phyloP scores from a whole-genome alignment of 176 grass and related monocot genomes.

The Ananas comosus region DNA sequence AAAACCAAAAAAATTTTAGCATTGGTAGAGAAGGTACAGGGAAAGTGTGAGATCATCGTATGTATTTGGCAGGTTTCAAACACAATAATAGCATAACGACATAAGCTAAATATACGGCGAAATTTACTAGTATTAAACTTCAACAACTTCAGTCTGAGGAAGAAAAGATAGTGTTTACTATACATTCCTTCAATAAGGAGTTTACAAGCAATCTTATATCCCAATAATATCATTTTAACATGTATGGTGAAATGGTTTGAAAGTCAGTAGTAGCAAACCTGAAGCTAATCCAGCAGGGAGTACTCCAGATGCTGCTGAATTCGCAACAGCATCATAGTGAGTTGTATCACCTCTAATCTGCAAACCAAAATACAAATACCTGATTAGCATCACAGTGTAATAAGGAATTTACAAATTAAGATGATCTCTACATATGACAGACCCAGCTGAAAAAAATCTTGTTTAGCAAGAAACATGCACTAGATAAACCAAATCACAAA shows the following conservation, averaged over 20 bases:
- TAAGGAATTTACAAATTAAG: background rate
- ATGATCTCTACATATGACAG: background rate
- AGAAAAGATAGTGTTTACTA: too few species aligned
- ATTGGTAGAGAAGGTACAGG: background rate
- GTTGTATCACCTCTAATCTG: slow-evolving; percentile 96
- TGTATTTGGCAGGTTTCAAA: background rate
- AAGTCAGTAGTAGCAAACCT: slow-evolving; percentile 22
- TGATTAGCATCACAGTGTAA: background rate
- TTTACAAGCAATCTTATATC: background rate
- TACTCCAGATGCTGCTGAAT: slow-evolving; percentile 87
- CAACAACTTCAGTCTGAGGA: too few species aligned
- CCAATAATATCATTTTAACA: slow-evolving; percentile 13
- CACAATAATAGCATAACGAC: background rate
- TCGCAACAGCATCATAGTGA: slow-evolving; percentile 96
- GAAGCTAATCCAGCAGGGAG: slow-evolving; percentile 70
- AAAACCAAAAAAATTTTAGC: background rate
- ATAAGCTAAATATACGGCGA: background rate
- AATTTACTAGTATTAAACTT: too few species aligned
- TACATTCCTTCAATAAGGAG: too few species aligned
- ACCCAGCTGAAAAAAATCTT: too few species aligned
- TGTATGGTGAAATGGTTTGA: slow-evolving; percentile 2
- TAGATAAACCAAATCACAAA: background rate
- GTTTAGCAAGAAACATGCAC: too few species aligned
- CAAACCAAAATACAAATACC: slow-evolving; percentile 14
- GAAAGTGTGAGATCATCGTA: background rate